Evolutionary conservation across 306 rosid genomes (phyloP).

Genomic region (Astragalus membranaceus): DNA sequence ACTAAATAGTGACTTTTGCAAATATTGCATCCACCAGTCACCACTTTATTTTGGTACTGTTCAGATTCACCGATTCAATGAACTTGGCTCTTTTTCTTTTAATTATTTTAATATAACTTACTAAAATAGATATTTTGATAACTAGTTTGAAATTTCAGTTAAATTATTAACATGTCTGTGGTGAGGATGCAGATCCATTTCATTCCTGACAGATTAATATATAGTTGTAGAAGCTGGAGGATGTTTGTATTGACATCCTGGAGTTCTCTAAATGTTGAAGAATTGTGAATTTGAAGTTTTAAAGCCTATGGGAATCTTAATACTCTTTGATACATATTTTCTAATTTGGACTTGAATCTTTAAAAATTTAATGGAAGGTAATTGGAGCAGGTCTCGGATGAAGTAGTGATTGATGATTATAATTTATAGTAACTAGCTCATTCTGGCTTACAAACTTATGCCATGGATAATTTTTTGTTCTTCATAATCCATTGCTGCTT

Average conservation of each 20-base stretch:
- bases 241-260: conserved; percentile 14
- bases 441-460: not conserved
- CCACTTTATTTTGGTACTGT: conserved; percentile 27
- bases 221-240: not conserved
- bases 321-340: not conserved
- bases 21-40: conserved; percentile 36
- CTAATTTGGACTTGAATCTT: too few relatives aligned
- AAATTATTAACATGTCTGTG: not conserved
- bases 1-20: conserved; percentile 35
- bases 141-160: not conserved
- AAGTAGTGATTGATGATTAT: too few relatives aligned
- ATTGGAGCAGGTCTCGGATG: not conserved
- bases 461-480: not conserved
- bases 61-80: conserved; percentile 30
- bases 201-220: not conserved
- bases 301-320: conserved; percentile 3
- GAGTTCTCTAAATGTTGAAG: conserved; percentile 12
- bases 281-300: not conserved
- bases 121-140: not conserved
- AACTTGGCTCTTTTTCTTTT: conserved; percentile 22
- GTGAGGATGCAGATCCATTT: conserved; percentile 3
- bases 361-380: not conserved
- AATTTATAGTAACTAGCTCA: too few relatives aligned
- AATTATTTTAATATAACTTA: not conserved
- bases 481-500: not conserved